Evolutionary conservation across 495 filamentous ascomycete species (phyloP).

Genomic region (Podospora comata): DNA sequence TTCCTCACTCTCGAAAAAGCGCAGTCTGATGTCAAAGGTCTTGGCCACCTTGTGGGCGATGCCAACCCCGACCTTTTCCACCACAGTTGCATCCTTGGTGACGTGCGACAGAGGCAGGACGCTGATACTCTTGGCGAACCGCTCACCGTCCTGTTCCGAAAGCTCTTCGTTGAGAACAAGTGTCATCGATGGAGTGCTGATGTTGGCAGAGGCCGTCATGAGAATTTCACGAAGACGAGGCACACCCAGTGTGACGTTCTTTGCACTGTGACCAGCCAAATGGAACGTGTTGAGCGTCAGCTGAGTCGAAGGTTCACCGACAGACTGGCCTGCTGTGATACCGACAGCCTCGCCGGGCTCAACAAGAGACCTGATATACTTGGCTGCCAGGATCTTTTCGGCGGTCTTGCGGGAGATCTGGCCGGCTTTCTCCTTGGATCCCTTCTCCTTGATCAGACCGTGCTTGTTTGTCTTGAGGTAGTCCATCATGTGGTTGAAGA

Average conservation of each 20-base stretch:
- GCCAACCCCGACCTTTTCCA: constrained; percentile 69
- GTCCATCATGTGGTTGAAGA: constrained; percentile 57
- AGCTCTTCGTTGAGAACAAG: constrained; percentile 73
- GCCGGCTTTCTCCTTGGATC: constrained; percentile 20
- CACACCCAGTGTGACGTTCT: constrained; percentile 99
- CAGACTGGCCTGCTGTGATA: constrained; percentile 92
- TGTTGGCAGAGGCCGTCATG: constrained; percentile 88
- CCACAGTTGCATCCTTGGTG: constrained; percentile 75
- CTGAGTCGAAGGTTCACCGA: constrained; percentile 96
- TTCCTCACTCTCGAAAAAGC: constrained; percentile 79
- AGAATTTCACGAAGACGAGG: constrained; percentile 95
- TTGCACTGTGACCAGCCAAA: constrained; percentile 95
- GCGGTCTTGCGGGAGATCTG: constrained; percentile 68
- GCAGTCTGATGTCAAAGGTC: constrained; percentile 76
- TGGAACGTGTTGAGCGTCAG: constrained; percentile 99
- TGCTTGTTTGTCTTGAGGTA: constrained; percentile 78
- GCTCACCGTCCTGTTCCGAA: constrained; percentile 63
- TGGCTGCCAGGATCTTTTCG: constrained; percentile 77
- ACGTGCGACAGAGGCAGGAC: constrained; percentile 83
- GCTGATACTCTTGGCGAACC: constrained; percentile 89
- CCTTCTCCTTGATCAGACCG: constrained; percentile 66
- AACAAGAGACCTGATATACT: constrained; percentile 89
- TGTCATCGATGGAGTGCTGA: constrained; percentile 91
- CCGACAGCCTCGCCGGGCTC: constrained; percentile 98
- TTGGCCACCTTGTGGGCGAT: constrained; percentile 65